phyloP scores from a whole-genome alignment of 2,329 filamentous ascomycete species.

The Didymella glomerata region DNA sequence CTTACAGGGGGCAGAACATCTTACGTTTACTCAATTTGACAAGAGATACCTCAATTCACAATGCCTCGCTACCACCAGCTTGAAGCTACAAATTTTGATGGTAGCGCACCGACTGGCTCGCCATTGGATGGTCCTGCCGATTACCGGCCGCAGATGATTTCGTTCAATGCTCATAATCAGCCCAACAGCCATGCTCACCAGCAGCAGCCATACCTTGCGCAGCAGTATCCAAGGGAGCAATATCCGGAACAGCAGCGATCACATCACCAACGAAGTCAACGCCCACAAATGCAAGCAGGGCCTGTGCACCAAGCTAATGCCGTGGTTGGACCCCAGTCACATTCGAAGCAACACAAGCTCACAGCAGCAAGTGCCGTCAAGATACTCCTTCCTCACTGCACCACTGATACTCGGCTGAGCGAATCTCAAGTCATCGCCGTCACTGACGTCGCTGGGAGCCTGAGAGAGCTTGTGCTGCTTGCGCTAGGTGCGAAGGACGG shows the following conservation, averaged over 20 bases:
- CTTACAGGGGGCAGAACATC: background rate
- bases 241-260: slow-evolving; percentile 1
- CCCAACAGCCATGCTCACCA: background rate
- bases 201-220: slow-evolving; percentile 2
- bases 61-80: slow-evolving; percentile 1
- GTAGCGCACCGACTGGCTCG: background rate
- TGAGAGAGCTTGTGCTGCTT: slow-evolving; percentile 44
- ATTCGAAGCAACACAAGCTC: background rate
- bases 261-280: background rate
- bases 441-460: slow-evolving; percentile 45
- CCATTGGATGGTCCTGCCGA: slow-evolving; percentile 22
- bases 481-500: slow-evolving; percentile 35
- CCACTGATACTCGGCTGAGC: slow-evolving; percentile 29
- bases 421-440: slow-evolving; percentile 40
- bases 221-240: background rate
- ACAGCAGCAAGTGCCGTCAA: slow-evolving; percentile 21
- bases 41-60: background rate
- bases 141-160: slow-evolving; percentile 2
- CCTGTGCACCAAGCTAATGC: background rate
- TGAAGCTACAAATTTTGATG: background rate
- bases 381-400: slow-evolving; percentile 45
- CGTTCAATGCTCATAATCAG: background rate
- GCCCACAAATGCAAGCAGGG: background rate
- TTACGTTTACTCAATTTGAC: background rate
- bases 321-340: background rate